phyloP scores from a whole-genome alignment of 2,329 filamentous ascomycete genomes.

The Westerdykella ornata region DNA sequence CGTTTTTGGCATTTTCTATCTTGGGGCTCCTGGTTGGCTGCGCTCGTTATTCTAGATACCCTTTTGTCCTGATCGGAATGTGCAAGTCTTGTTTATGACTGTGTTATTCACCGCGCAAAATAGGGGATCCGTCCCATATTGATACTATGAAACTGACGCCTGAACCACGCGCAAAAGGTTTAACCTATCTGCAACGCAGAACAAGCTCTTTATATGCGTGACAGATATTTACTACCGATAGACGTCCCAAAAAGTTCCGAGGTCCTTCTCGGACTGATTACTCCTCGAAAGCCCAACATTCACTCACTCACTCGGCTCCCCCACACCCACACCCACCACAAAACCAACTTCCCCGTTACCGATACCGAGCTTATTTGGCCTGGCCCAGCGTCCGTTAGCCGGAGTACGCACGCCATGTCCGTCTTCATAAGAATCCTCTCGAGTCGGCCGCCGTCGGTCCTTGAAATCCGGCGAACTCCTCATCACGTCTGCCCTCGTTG shows the following conservation, averaged over 20 bases:
- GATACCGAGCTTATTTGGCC: constrained; percentile 6
- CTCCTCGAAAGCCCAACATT: too few species aligned
- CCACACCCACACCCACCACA: too few species aligned
- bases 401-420: too few species aligned
- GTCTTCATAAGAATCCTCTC: not conserved
- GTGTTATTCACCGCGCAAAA: too few species aligned
- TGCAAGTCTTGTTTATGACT: not conserved
- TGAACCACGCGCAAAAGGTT: too few species aligned
- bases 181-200: too few species aligned
- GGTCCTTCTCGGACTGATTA: not conserved
- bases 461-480: constrained; percentile 35
- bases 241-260: constrained; percentile 2
- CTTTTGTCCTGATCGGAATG: not conserved
- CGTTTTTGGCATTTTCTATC: not conserved
- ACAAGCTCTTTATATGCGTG: too few species aligned
- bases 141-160: too few species aligned
- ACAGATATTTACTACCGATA: too few species aligned
- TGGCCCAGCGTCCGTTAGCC: too few species aligned
- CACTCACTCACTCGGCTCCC: not conserved
- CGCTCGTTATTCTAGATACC: not conserved
- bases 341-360: not conserved
- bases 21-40: too few species aligned
- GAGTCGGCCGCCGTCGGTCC: constrained; percentile 14
- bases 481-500: constrained; percentile 29
- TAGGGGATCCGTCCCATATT: too few species aligned